Percentiles rank a stretch among this genome's conserved stretches.
Conservation (phyloP, 2,329 filamentous ascomycete species). For the Macrophomina pseudophaseolina region DNA sequence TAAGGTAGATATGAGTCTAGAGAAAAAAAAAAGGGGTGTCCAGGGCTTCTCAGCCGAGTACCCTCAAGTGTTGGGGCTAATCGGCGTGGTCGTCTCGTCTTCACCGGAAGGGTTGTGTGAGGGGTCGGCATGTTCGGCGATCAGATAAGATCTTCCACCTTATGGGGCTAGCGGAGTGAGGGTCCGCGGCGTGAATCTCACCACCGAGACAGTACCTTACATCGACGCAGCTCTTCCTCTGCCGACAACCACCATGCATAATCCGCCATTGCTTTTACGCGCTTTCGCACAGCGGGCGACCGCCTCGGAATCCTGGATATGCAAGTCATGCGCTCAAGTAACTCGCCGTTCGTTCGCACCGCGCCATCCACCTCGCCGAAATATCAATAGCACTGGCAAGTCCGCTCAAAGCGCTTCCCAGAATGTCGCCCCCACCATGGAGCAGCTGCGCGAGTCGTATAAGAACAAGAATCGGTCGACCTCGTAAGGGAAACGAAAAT, state of each 20-base stretch:
- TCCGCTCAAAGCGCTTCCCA: constrained; percentile 32
- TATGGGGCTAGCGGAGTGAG: neutral
- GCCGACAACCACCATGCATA: constrained; percentile 18
- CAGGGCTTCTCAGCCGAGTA: no score
- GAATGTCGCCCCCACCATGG: constrained; percentile 61
- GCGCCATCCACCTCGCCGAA: constrained; percentile 34
- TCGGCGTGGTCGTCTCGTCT: no score
- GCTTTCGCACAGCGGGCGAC: neutral
- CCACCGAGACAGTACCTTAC: constrained; percentile 5
- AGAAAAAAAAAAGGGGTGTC: no score
- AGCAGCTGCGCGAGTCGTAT: constrained; percentile 68
- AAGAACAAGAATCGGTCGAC: constrained; percentile 71
- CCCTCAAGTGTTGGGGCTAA: no score
- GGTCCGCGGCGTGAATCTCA: constrained; percentile 5
- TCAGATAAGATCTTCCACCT: neutral
- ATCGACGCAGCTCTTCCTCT: neutral
- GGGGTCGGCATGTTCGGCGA: constrained; percentile 13
- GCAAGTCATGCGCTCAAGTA: constrained; percentile 42
- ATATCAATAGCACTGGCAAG: constrained; percentile 40
- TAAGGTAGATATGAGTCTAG: no score
- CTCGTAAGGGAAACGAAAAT: constrained; percentile 52
- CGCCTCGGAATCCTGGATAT: constrained; percentile 43
- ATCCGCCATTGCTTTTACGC: constrained; percentile 16
- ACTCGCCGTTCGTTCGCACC: constrained; percentile 29
- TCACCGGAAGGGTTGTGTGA: no score